A percentile compares a stretch with the other conserved stretches of the same genome.
These are phyloP conservation scores for Selaginella moellendorffii DNA, from an alignment of 75 land plant genomes.

Conservation along the genomic window DNA sequence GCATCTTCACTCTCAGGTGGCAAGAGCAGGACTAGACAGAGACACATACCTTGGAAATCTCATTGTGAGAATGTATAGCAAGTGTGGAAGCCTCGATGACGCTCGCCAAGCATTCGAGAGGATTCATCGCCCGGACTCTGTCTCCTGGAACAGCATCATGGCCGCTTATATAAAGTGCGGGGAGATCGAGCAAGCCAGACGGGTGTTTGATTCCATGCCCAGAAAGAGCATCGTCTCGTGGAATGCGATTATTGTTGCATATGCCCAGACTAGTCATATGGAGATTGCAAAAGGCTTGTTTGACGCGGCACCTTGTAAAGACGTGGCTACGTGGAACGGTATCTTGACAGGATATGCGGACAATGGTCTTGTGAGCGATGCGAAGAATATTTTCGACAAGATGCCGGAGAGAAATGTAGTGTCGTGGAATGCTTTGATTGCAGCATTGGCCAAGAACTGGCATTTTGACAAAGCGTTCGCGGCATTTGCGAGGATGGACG, in stretches of 20 bases:
- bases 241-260: not conserved
- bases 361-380: not conserved
- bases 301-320: not conserved
- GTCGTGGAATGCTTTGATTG: not conserved
- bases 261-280: not conserved
- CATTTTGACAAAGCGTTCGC: not conserved
- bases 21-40: not conserved
- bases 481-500: not conserved
- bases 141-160: not conserved
- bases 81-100: not conserved
- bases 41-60: not conserved
- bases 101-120: not conserved
- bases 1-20: not conserved
- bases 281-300: not conserved
- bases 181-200: not conserved
- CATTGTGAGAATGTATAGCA: not conserved
- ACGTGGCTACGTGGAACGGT: not conserved
- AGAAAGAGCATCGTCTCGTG: not conserved
- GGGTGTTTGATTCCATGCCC: not conserved
- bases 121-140: not conserved
- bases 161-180: not conserved
- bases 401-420: not conserved
- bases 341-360: not conserved
- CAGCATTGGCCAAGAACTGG: not conserved
- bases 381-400: not conserved